Evolutionary conservation across 1,284 basidiomycete species (phyloP).

Genomic region (Termitomyces sp.): DNA sequence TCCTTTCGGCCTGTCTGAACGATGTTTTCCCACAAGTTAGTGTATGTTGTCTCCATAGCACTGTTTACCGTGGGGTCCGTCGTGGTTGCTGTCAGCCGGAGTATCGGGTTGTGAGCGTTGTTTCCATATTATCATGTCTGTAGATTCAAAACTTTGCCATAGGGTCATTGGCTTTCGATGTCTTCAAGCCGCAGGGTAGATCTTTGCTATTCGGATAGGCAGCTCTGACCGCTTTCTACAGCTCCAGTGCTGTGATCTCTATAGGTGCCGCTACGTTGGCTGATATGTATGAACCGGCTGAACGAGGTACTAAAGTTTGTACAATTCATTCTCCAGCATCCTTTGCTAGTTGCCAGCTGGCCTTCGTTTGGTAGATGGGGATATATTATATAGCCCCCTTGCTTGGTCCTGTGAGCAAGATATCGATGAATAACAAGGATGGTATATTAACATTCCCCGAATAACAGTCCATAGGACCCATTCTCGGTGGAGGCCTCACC

Average conservation of each 20-base stretch:
- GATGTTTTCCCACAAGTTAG: slow-evolving; percentile 34
- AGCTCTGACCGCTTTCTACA: slow-evolving; percentile 24
- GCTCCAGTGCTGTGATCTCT: slow-evolving; percentile 71
- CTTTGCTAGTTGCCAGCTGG: slow-evolving; percentile 17
- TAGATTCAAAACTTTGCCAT: background rate
- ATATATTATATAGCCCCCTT: slow-evolving; percentile 66
- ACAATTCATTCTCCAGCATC: background rate
- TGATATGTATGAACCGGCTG: slow-evolving; percentile 76
- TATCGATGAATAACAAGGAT: background rate
- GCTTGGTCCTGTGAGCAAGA: slow-evolving; percentile 23
- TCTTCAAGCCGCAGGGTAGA: slow-evolving; percentile 60
- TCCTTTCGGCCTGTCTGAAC: background rate
- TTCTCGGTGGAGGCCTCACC: slow-evolving; percentile 67
- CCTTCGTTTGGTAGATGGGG: slow-evolving; percentile 46
- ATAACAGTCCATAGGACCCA: slow-evolving; percentile 55
- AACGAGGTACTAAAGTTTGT: slow-evolving; percentile 63
- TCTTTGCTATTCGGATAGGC: background rate
- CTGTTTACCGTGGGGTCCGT: slow-evolving; percentile 63
- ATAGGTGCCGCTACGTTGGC: slow-evolving; percentile 81
- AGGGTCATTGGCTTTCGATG: slow-evolving; percentile 71
- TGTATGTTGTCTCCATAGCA: slow-evolving; percentile 60
- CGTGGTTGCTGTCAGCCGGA: slow-evolving; percentile 55
- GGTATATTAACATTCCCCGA: background rate
- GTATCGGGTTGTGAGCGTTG: slow-evolving; percentile 43
- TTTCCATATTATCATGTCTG: background rate